Percentiles rank a stretch among this genome's conserved stretches.
Conservation (phyloP, 768 basidiomycete species). For the Amanita inopinata region DNA sequence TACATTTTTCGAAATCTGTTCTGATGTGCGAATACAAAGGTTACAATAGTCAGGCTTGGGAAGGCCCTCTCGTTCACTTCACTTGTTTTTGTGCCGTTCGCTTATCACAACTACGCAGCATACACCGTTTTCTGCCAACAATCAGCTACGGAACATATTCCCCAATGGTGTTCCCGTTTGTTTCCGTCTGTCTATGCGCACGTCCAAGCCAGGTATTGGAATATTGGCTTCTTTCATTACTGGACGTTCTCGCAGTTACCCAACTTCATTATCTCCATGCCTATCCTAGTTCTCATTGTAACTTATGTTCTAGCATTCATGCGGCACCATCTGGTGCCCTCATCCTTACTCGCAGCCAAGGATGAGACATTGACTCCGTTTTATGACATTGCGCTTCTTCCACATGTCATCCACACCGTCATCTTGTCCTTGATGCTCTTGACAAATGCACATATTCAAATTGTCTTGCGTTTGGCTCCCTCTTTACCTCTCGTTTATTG, state of each 20-base stretch:
- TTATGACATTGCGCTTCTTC: constrained; percentile 31
- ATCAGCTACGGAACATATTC: constrained; percentile 11
- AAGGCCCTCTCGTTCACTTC: constrained; percentile 32
- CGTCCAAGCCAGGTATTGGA: constrained; percentile 83
- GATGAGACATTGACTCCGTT: not conserved
- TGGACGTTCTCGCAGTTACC: constrained; percentile 80
- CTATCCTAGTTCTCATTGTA: constrained; percentile 48
- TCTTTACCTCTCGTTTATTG: constrained; percentile 79
- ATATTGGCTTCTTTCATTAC: constrained; percentile 75
- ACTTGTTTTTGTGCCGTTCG: constrained; percentile 54
- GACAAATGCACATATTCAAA: constrained; percentile 81
- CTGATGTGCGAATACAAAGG: constrained; percentile 18
- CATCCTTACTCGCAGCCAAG: not conserved
- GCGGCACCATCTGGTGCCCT: not conserved
- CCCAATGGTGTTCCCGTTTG: constrained; percentile 53
- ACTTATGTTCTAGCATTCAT: constrained; percentile 24
- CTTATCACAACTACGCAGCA: constrained; percentile 58
- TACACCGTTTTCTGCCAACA: constrained; percentile 56
- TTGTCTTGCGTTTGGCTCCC: constrained; percentile 66
- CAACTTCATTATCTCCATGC: constrained; percentile 75
- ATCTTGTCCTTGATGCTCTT: constrained; percentile 53
- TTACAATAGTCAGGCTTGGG: constrained; percentile 21
- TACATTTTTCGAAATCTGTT: not conserved
- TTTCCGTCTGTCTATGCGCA: constrained; percentile 73
- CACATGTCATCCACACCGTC: constrained; percentile 70